Evolutionary conservation across 495 filamentous ascomycete genomes (phyloP).

Genomic region (Physcia stellaris): DNA sequence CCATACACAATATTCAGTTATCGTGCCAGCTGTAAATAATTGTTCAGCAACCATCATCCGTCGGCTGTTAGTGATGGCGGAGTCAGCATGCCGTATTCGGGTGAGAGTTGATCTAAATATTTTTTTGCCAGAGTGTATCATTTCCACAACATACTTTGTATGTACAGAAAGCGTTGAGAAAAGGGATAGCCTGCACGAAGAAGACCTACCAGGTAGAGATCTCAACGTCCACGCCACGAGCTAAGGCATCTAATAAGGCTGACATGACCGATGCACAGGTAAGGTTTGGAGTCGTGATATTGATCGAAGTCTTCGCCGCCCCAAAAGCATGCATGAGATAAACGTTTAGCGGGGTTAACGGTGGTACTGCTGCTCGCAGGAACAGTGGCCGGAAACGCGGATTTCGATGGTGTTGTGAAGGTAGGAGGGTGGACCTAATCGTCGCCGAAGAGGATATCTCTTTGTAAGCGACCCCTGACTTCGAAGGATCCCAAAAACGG

Average conservation of each 20-base stretch:
- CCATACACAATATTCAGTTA: slow-evolving; percentile 42
- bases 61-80: slow-evolving; percentile 46
- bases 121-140: no score
- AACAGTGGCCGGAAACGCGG: slow-evolving; percentile 30
- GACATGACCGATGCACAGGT: slow-evolving; percentile 43
- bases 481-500: not conserved
- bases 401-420: slow-evolving; percentile 53
- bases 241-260: slow-evolving; percentile 34
- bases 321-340: slow-evolving; percentile 41
- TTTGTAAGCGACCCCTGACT: no score
- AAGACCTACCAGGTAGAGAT: no score
- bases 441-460: slow-evolving; percentile 1
- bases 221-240: slow-evolving; percentile 47
- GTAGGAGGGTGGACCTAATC: slow-evolving; percentile 44
- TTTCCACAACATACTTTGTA: no score
- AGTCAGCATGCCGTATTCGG: no score
- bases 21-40: slow-evolving; percentile 53
- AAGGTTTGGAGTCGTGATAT: slow-evolving; percentile 59
- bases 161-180: no score
- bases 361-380: slow-evolving; percentile 17
- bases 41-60: slow-evolving; percentile 64
- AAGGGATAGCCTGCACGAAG: no score
- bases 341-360: slow-evolving; percentile 52
- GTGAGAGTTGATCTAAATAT: no score
- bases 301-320: slow-evolving; percentile 37